phyloP scores from a whole-genome alignment of 1,284 basidiomycete genomes.

The Malassezia japonica region DNA sequence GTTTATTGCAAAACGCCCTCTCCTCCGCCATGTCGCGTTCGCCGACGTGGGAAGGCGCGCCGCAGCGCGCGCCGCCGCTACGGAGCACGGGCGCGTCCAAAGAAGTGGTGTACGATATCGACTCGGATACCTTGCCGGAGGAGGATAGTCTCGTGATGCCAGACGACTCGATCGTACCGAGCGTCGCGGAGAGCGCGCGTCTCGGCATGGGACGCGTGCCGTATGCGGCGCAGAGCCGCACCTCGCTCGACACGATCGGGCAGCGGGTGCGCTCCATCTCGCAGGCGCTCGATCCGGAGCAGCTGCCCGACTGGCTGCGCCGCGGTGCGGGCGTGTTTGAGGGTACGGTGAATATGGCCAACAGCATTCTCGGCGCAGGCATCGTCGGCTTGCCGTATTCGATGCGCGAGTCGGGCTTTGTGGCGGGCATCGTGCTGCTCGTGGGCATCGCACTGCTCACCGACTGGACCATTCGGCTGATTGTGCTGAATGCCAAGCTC shows the following conservation, averaged over 20 bases:
- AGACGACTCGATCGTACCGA: constrained; percentile 10
- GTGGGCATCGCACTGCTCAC: constrained; percentile 72
- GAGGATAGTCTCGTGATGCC: constrained; percentile 7
- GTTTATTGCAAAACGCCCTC: constrained; percentile 1
- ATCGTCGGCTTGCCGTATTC: constrained; percentile 68
- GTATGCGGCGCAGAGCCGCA: constrained; percentile 15
- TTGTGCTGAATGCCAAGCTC: constrained; percentile 81
- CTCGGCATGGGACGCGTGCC: constrained; percentile 18
- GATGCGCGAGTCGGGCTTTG: constrained; percentile 80
- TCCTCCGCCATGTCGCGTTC: not conserved
- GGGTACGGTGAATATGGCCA: constrained; percentile 86
- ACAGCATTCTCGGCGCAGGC: constrained; percentile 89
- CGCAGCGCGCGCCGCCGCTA: constrained; percentile 15
- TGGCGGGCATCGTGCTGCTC: constrained; percentile 72
- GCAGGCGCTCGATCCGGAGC: constrained; percentile 47
- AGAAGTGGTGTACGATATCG: constrained; percentile 48
- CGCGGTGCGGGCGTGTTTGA: constrained; percentile 68
- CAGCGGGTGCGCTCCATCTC: constrained; percentile 29
- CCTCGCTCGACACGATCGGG: constrained; percentile 31
- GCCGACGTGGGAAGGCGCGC: not conserved
- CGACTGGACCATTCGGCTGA: constrained; percentile 96
- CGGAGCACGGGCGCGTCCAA: constrained; percentile 40
- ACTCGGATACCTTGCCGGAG: constrained; percentile 41
- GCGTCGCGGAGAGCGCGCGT: constrained; percentile 2
- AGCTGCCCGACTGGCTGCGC: constrained; percentile 49